Evolutionary conservation across 2,329 filamentous ascomycete species (phyloP), one percentile per base, ranked within the genome.

Genomic region (Penicillium sumatraense): DNA sequence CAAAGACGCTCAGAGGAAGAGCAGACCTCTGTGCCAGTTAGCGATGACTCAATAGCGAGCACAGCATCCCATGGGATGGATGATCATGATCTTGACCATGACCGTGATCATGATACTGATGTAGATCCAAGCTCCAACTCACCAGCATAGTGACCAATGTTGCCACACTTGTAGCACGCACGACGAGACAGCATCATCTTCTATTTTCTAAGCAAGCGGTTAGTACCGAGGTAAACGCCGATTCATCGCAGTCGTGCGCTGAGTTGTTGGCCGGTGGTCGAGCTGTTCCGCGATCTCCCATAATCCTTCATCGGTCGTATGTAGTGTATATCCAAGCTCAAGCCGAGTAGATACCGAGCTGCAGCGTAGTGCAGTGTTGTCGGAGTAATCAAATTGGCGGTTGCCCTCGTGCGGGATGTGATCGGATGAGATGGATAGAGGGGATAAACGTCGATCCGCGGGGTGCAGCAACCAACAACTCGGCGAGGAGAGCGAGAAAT

Each of bases 1-100:
- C 95, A 99, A 72, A 99, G 89, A 73, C 95, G 91, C 85, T 99
- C 93, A 57, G 93, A 90, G 57, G 93, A 97, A 60, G 93, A 95
- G 89, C 95, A 99, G 67, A 96, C 93, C 85, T 98, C 93, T 84
- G 73, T 81, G 82, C 50, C 52, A 60, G 56, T 59, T 44, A 36
- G 33, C 24, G 41, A 29, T 42, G 11, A 11, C 18, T 29, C 24
- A 7, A 10, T 7, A 18, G 35, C 11, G 29, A n/a, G n/a, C n/a
- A n/a, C n/a, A n/a, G n/a, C n/a, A n/a, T n/a, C n/a, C n/a, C n/a
- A 36, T 9, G 1, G 33, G 33, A 14, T n/a, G 1, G 18, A 36
- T 9, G 5, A 6, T 18, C 33, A 42, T 33, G 48, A 38, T 44
- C 38, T 20, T 14, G 29, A 7, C 18, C 8, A 40, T 23, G 18